Percentiles rank a stretch among this genome's conserved stretches.
These are phyloP conservation scores for Marchantia paleacea DNA, from an alignment of 225 moss, liverwort and hornwort species.

Conservation along the genomic window DNA sequence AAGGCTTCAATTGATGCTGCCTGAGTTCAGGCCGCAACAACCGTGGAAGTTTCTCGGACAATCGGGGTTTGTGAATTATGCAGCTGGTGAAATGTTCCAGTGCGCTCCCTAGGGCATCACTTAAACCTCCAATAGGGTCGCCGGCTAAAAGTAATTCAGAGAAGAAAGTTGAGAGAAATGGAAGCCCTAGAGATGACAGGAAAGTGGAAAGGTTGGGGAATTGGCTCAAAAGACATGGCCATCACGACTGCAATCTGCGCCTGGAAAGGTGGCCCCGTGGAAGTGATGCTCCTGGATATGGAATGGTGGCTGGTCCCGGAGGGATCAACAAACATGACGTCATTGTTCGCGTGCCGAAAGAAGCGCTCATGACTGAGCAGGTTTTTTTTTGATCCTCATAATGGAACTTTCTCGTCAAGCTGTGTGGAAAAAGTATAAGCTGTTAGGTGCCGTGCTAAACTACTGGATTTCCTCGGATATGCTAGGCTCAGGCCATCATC, in stretches of 20 bases:
- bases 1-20: background rate
- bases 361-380: constrained; percentile 85
- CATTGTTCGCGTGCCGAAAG: constrained; percentile 70
- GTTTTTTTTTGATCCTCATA: constrained; percentile 31
- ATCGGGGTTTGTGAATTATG: constrained; percentile 22
- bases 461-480: background rate
- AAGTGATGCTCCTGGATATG: constrained; percentile 65
- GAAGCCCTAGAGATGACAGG: constrained; percentile 40
- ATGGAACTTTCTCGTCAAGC: background rate
- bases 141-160: constrained; percentile 24
- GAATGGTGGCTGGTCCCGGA: constrained; percentile 75
- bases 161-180: constrained; percentile 31
- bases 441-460: background rate
- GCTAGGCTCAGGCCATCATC: background rate
- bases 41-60: background rate
- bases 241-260: constrained; percentile 74
- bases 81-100: constrained; percentile 24
- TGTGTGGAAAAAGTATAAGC: background rate
- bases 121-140: constrained; percentile 31
- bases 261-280: constrained; percentile 66
- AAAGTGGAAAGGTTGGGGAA: constrained; percentile 60
- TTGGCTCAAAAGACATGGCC: constrained; percentile 60
- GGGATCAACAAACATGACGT: constrained; percentile 65
- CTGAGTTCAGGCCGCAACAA: background rate
- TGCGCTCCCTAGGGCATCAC: constrained; percentile 27